Conservation (phyloP, 306 rosid species). For the Rubus parviflorus region DNA sequence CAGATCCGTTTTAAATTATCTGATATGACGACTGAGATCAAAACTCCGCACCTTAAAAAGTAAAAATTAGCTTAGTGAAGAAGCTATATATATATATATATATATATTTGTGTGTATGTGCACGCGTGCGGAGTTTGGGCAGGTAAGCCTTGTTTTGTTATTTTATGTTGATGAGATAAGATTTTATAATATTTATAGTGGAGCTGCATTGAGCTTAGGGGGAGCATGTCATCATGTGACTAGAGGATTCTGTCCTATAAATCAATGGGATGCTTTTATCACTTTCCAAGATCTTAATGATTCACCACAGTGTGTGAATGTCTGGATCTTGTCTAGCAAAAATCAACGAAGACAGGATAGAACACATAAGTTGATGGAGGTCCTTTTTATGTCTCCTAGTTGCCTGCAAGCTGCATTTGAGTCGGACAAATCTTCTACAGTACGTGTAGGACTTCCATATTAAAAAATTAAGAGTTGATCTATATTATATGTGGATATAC, state of each 20-base stretch:
- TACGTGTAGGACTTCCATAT: too few species aligned
- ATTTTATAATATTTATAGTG: not conserved
- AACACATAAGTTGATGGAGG: constrained; percentile 27
- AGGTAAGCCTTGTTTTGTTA: not conserved
- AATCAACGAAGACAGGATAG: constrained; percentile 26
- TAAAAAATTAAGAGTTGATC: too few species aligned
- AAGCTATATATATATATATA: too few species aligned
- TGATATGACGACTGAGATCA: too few species aligned
- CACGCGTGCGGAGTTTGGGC: too few species aligned
- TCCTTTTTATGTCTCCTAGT: constrained; percentile 59
- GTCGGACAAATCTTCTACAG: not conserved
- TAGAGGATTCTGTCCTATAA: not conserved
- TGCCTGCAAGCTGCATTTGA: constrained; percentile 59
- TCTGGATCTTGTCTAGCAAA: constrained; percentile 53
- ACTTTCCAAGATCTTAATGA: constrained; percentile 28
- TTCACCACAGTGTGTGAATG: constrained; percentile 42
- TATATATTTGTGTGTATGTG: too few species aligned
- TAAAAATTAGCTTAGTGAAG: too few species aligned
- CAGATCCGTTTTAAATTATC: too few species aligned
- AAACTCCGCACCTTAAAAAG: too few species aligned
- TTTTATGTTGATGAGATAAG: not conserved
- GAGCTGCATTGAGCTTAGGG: not conserved
- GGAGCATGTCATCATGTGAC: constrained; percentile 13
- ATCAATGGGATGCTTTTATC: not conserved
- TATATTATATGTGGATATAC: too few species aligned